Base-by-base conservation (phyloP, 192 early-diverging fungal species). In the Rhizophagus sp. region DNA sequence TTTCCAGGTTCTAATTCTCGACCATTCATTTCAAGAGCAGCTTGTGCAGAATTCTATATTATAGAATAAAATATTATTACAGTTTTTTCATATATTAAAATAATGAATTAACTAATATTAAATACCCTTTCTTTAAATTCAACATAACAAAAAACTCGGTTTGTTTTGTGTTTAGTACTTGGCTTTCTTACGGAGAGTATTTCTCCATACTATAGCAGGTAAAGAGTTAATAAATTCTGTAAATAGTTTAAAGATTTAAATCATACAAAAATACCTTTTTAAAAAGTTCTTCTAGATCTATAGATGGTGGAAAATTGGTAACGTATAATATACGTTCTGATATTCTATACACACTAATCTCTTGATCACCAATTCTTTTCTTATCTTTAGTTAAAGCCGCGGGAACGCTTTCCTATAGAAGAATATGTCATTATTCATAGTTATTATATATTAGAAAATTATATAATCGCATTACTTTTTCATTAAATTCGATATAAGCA, bases 371-470 rank as follows among this genome's bases (percentile, higher is more conserved):
- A 13, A 76, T 61, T 22, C 27, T 76, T 41, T 76, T 76, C 11
- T 76, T 76, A 34, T 76, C 74, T 76, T 62, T 76, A 24, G 74
- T 76, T 62, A 76, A 34, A 7, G 74, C 74, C 9, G 74, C 74
- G 22, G 19, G 57, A 63, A 63, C 74, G 44, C 44, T 49, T 34
- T 76, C 74, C 70, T 72, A 49, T 27, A 27, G 13, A 36, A 24
- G 49, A 25, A 25, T 47, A 47, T 25, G 10, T 72, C 11, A 27
- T 47, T 47, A 10, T 41, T 19, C 27, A 9, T 15, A 9, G 19
- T 69, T 36, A 69, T 9, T 17, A 41, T 9, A 0, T 36, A 69
- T 47, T 25, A 47, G 3, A 49, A 49, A 25, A 25, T 10, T 2
- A 27, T 12, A 47, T 13, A 44, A 47, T 47, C 11, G 4, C 0